Base-by-base conservation (phyloP, 768 basidiomycete genomes). In the Filobasidium floriforme region DNA sequence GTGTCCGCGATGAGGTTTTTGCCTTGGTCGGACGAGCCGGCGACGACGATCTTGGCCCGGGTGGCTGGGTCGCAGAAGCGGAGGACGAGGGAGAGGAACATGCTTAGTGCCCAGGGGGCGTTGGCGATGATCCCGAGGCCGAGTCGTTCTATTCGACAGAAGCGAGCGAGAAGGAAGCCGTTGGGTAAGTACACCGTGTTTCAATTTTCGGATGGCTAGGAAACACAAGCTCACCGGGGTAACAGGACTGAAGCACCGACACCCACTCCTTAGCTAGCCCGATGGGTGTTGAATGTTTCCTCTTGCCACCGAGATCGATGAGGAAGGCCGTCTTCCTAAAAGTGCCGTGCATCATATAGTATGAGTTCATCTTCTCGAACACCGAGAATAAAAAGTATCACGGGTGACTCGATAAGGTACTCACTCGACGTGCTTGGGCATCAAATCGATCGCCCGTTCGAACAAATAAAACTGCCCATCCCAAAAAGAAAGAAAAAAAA, bases 371-470 rank as follows among this genome's bases (percentile, higher is more conserved):
- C 22, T 2, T 22, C 46, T 22, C n/a, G 46, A 14, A 12, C 46
- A 15, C n/a, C 19, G 10, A 44, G 40, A 32, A 43, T 1, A 6
- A 14, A n/a, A 24, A 40, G 28, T 3, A 49, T 10, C 4, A 24
- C 14, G 19, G n/a, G 26, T 7, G 5, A 59, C 15, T 2, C 24
- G 32, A 10, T 14, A 44, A 15, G 62, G 15, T 6, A 72, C 73
- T 37, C 55, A 77, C 76, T 67, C 70, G 22, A 73, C 71, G 11
- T 73, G 73, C 5, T 69, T 66, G 15, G 63, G 52, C 75, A 78
- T 74, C n/a, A 78, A 65, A 69, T 78, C 77, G 11, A 68, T 68
- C 0, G 75, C 71, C 29, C 77, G 60, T 59, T 78, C 77, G 29
- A 74, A 55, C 70, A 74, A 70, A 62, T 71, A 78, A 19, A 43